A percentile compares a stretch with the other conserved stretches of the same genome.
Conservation (phyloP, 768 basidiomycete species). For the Macrolepiota fuliginosa region DNA sequence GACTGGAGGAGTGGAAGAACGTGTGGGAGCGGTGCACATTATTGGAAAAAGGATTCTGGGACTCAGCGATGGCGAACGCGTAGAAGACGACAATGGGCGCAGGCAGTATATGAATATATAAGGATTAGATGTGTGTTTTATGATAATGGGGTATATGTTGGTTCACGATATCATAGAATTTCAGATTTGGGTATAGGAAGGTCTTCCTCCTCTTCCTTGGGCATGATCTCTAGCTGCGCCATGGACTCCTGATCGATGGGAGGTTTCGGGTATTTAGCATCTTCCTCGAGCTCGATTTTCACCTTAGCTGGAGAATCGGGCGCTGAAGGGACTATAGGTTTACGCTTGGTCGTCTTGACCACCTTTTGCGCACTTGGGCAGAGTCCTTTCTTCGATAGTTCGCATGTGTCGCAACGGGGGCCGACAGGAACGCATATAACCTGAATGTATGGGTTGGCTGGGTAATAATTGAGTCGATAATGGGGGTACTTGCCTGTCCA, state of each 20-base stretch:
- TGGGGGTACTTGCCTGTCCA: conserved; percentile 59
- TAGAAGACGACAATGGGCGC: background rate
- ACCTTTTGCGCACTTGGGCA: conserved; percentile 61
- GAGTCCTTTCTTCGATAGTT: conserved; percentile 48
- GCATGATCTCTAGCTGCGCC: conserved; percentile 2
- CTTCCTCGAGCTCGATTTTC: conserved; percentile 31
- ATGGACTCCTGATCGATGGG: conserved; percentile 5
- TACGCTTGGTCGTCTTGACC: conserved; percentile 23
- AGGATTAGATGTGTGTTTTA: conserved; percentile 9
- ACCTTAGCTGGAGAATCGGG: conserved; percentile 27
- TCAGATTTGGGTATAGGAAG: background rate
- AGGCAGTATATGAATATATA: background rate
- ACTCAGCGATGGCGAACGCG: conserved; percentile 44
- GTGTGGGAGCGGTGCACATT: conserved; percentile 77
- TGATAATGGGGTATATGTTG: background rate
- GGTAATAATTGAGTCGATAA: background rate
- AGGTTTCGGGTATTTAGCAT: conserved; percentile 8
- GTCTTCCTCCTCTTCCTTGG: conserved; percentile 5
- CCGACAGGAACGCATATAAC: conserved; percentile 64
- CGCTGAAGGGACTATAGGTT: conserved; percentile 20
- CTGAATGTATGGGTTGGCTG: conserved; percentile 30
- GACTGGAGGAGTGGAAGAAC: conserved; percentile 61
- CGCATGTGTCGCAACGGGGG: conserved; percentile 65
- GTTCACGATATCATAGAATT: background rate
- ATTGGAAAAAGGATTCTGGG: conserved; percentile 89